Evolutionary conservation across 2,329 filamentous ascomycete species (phyloP), one percentile per base, ranked within the genome.

Genomic region (Ploettnerulaceae sp.): DNA sequence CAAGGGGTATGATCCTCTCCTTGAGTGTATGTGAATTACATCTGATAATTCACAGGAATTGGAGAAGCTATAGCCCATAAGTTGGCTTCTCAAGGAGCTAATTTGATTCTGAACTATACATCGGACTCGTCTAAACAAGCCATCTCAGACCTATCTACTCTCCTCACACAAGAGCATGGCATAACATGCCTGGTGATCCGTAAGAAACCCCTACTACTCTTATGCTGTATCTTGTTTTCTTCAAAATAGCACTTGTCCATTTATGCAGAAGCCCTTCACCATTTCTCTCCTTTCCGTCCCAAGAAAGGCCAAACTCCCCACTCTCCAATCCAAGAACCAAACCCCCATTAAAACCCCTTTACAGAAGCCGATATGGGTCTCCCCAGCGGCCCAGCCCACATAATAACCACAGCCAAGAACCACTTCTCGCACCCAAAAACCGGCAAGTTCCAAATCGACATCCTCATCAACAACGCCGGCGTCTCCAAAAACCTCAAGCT

Each of bases 391-490:
- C 79, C 82, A 2, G 69, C 73, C 5, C 68, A 75, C 32, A 73
- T 89, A 41, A 66, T 89, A 55, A 67, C 70, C 18, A 73, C 74
- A 0, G 74, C 79, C 4, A 74, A 77, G 56, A 71, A 78, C 54
- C 71, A 80, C 60, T 82, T 86, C 66, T 47, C 73, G 7, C 63
- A 73, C 47, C 71, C 75, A 21, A 68, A 52, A 54, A 48, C 59
- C 38, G 58, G 56, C 5, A 62, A 67, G 49, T 78, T 89, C 63
- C 79, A 83, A 59, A 75, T 95, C 60, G 87, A 94, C 67, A 87
- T 95, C 51, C 71, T 95, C 43, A 71, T 95, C 71, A 94, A 95
- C 75, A 95, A 94, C 65, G 89, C 89, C 22, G 89, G 87, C 44
- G 70, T 82, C 5, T 71, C 78, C 24, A 69, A 77, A 29, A 91